Conservation (phyloP, 768 basidiomycete genomes). For the Sarcomyxa edulis region DNA sequence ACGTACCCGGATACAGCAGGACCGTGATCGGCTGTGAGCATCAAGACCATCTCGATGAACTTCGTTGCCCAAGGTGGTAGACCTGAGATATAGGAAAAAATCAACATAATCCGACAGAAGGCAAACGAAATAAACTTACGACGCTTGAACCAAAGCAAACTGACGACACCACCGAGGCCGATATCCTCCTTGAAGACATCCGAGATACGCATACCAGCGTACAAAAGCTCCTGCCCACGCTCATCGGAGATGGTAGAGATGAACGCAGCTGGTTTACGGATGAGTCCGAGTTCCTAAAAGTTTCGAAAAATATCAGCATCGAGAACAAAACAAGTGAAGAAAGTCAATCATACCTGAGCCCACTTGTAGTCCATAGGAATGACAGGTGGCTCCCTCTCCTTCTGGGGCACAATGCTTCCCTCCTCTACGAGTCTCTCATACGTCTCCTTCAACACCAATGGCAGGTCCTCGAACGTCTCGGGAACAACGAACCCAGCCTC, state of each 20-base stretch:
- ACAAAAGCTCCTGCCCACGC: constrained; percentile 96
- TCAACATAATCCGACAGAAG: background rate
- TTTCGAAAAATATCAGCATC: background rate
- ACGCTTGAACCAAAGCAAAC: constrained; percentile 97
- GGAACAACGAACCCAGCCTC: constrained; percentile 95
- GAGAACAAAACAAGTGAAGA: background rate
- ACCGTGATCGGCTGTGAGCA: constrained; percentile 98
- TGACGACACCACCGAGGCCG: constrained; percentile 94
- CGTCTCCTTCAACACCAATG: constrained; percentile 74
- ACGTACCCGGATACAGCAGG: constrained; percentile 83
- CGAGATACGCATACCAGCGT: constrained; percentile 98
- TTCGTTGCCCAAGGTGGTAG: constrained; percentile 93
- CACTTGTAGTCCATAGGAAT: constrained; percentile 99
- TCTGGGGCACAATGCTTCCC: constrained; percentile 63
- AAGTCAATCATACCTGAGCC: constrained; percentile 67
- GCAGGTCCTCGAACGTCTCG: constrained; percentile 95
- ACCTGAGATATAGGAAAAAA: constrained; percentile 19
- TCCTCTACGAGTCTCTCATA: constrained; percentile 74
- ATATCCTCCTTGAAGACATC: constrained; percentile 98
- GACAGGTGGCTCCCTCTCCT: constrained; percentile 85
- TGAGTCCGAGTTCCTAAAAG: constrained; percentile 78
- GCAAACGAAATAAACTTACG: constrained; percentile 31
- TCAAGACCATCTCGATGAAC: constrained; percentile 99
- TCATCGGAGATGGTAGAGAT: constrained; percentile 99
- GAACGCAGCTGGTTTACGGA: constrained; percentile 97